phyloP scores from a whole-genome alignment of 1,139 yeast species.

The Pichia sp. region DNA sequence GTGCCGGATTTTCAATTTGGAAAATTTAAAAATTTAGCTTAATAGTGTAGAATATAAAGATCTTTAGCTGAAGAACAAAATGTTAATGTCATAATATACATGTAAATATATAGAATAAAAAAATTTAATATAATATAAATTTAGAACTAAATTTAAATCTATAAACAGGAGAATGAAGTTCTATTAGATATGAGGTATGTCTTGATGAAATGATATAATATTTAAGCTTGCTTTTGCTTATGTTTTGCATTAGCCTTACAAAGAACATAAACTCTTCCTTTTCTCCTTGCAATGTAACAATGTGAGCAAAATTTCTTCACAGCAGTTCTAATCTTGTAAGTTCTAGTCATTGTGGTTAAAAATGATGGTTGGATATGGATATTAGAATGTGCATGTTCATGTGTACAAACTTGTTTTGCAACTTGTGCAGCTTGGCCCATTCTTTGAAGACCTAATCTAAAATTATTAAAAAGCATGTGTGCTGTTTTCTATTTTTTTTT shows the following conservation, averaged over 20 bases:
- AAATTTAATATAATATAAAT: neutral
- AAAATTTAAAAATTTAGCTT: constrained; percentile 13
- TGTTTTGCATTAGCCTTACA: constrained; percentile 92
- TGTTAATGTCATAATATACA: neutral
- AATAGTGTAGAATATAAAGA: neutral
- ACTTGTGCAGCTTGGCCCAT: constrained; percentile 13
- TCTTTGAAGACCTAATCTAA: constrained; percentile 17
- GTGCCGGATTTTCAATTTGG: constrained; percentile 66
- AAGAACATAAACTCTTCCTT: constrained; percentile 87
- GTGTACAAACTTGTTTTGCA: constrained; percentile 11
- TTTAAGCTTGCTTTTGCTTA: constrained; percentile 90
- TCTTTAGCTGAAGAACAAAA: too few relatives aligned
- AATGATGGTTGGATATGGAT: constrained; percentile 14
- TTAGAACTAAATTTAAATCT: neutral
- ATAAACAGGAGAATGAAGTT: neutral
- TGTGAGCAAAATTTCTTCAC: constrained; percentile 89
- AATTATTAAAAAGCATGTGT: constrained; percentile 17
- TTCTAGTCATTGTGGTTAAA: constrained; percentile 32
- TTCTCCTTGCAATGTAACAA: constrained; percentile 89
- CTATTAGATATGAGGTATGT: neutral
- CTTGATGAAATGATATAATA: neutral
- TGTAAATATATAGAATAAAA: neutral
- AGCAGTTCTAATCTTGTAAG: constrained; percentile 70
- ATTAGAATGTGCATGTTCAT: constrained; percentile 10
- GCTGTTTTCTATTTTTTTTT: neutral